Conservation (phyloP, 2,329 filamentous ascomycete genomes). For the Magnaporthales sp. region DNA sequence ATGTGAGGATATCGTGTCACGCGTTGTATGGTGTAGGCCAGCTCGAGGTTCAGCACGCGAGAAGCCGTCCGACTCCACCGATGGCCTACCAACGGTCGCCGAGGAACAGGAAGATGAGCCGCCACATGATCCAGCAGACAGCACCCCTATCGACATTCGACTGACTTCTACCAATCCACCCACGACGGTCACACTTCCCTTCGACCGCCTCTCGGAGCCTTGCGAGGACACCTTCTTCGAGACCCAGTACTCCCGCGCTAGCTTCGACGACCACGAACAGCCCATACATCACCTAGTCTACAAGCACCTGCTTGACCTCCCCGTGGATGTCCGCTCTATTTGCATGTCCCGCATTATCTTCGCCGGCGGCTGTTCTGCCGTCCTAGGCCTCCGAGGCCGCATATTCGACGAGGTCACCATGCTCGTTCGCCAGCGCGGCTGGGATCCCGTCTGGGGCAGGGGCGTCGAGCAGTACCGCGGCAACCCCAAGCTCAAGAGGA, state of each 20-base stretch:
- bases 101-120: slow-evolving; percentile 44
- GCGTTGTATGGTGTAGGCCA: slow-evolving; percentile 69
- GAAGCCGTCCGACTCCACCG: slow-evolving; percentile 10
- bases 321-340: slow-evolving; percentile 70
- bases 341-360: slow-evolving; percentile 90
- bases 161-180: slow-evolving; percentile 39
- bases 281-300: slow-evolving; percentile 72
- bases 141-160: slow-evolving; percentile 21
- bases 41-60: slow-evolving; percentile 10
- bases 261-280: slow-evolving; percentile 80
- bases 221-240: slow-evolving; percentile 71
- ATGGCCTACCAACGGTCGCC: slow-evolving; percentile 41
- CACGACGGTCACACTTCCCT: slow-evolving; percentile 54
- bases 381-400: slow-evolving; percentile 71
- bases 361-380: slow-evolving; percentile 68
- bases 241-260: slow-evolving; percentile 35
- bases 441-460: slow-evolving; percentile 68
- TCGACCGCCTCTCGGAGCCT: slow-evolving; percentile 62
- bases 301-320: slow-evolving; percentile 62
- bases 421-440: slow-evolving; percentile 61
- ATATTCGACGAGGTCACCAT: slow-evolving; percentile 65
- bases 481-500: slow-evolving; percentile 32
- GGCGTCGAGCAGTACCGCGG: slow-evolving; percentile 46
- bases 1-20: slow-evolving; percentile 69
- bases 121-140: background rate